phyloP scores from a whole-genome alignment of 805 yeast species.

The Zygosaccharomyces siamensis region DNA sequence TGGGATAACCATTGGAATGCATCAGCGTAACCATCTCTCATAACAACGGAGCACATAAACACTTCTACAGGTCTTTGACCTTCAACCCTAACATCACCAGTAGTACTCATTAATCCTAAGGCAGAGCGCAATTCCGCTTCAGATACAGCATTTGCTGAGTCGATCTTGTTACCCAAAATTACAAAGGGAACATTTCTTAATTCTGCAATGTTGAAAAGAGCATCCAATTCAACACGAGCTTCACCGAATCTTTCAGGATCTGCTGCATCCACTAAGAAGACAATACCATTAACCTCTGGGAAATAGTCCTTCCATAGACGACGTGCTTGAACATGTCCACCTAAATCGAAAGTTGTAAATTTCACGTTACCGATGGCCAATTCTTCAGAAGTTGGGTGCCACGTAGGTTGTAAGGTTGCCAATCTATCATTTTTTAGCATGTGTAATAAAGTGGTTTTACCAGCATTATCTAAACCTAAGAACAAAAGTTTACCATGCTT shows the following conservation, averaged over 20 bases:
- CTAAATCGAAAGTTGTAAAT: conserved; percentile 96
- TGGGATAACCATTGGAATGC: conserved; percentile 98
- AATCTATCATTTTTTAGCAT: conserved; percentile 92
- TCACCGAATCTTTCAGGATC: conserved; percentile 94
- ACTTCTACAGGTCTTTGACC: conserved; percentile 89
- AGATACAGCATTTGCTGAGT: conserved; percentile 86
- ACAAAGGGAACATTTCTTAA: conserved; percentile 85
- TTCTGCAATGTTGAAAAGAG: conserved; percentile 88
- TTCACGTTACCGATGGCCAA: conserved; percentile 92
- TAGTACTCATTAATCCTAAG: conserved; percentile 79
- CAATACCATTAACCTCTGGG: conserved; percentile 98
- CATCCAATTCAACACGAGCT: conserved; percentile 91
- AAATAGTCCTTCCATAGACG: conserved; percentile 99
- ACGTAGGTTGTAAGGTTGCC: conserved; percentile 96
- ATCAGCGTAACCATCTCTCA: conserved; percentile 98
- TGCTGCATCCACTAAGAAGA: conserved; percentile 93
- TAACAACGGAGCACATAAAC: conserved; percentile 95
- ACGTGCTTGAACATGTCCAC: conserved; percentile 98
- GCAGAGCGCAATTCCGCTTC: conserved; percentile 92
- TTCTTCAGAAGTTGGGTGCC: conserved; percentile 98
- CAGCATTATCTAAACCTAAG: conserved; percentile 96
- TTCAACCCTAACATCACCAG: conserved; percentile 75
- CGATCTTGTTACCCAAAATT: conserved; percentile 94
- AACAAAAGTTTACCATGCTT: conserved; percentile 94
- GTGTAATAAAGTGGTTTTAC: conserved; percentile 85